These are phyloP conservation scores for Fusarium hainanense DNA, from an alignment of 2,329 filamentous ascomycete genomes.

Conservation along the genomic window DNA sequence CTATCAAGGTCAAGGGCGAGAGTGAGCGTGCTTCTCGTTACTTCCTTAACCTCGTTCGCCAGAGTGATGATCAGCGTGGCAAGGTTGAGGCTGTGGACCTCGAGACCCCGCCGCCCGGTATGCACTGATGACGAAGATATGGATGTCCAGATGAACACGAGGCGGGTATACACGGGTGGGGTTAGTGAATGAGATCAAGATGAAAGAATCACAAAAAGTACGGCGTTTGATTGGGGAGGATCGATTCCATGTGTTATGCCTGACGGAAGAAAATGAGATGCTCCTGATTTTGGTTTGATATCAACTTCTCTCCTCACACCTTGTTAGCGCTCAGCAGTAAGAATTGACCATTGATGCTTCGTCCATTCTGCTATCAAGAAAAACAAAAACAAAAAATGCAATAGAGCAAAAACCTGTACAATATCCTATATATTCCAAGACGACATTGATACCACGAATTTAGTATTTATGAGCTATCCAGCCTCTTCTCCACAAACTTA, in stretches of 20 bases:
- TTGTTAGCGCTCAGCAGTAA: constrained; percentile 38
- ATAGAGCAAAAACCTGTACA: constrained; percentile 30
- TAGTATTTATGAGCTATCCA: neutral
- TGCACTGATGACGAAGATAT: constrained; percentile 42
- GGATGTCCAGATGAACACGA: constrained; percentile 20
- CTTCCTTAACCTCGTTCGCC: constrained; percentile 84
- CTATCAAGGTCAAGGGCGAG: constrained; percentile 81
- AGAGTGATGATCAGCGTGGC: constrained; percentile 64
- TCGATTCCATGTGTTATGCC: constrained; percentile 26
- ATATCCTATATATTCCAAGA: constrained; percentile 12
- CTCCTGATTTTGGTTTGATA: constrained; percentile 35
- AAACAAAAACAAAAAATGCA: constrained; percentile 6
- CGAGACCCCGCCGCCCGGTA: constrained; percentile 61
- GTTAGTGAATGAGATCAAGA: constrained; percentile 13
- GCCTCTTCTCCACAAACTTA: neutral
- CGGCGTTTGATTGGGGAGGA: constrained; percentile 34
- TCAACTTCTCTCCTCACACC: constrained; percentile 38
- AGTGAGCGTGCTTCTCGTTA: constrained; percentile 90
- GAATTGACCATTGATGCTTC: constrained; percentile 34
- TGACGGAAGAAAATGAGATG: constrained; percentile 30
- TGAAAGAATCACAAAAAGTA: constrained; percentile 24
- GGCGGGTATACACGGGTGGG: constrained; percentile 1
- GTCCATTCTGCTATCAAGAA: constrained; percentile 13
- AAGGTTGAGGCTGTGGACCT: constrained; percentile 65
- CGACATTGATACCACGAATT: constrained; percentile 20